phyloP scores from a whole-genome alignment of 2,329 filamentous ascomycete genomes.

The Cercospora berteroae region DNA sequence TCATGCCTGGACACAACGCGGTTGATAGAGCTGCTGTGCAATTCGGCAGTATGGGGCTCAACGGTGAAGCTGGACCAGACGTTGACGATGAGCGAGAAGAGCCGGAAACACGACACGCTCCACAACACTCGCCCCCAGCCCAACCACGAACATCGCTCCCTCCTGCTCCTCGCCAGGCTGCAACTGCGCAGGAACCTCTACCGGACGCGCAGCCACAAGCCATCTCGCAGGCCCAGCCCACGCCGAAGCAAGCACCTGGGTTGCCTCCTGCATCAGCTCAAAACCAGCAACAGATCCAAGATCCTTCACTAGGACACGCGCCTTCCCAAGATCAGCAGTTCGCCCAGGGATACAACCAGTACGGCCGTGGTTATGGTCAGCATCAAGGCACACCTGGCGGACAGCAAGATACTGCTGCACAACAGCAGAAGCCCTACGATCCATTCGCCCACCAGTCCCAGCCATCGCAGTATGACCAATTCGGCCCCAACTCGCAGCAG shows the following conservation, averaged over 20 bases:
- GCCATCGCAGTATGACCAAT: constrained; percentile 48
- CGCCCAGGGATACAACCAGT: constrained; percentile 58
- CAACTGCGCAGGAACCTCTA: constrained; percentile 42
- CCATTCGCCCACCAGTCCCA: constrained; percentile 75
- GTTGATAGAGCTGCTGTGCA: constrained; percentile 91
- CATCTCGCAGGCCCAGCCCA: constrained; percentile 42
- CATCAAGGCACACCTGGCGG: constrained; percentile 41
- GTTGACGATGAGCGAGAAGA: constrained; percentile 94
- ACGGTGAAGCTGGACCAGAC: constrained; percentile 71
- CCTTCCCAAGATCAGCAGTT: constrained; percentile 52
- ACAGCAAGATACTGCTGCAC: constrained; percentile 56
- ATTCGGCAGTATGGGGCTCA: constrained; percentile 92
- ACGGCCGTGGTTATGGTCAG: constrained; percentile 64
- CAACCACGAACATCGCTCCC: constrained; percentile 84
- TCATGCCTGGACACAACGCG: constrained; percentile 96
- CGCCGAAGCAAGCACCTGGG: constrained; percentile 61
- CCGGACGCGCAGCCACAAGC: constrained; percentile 40
- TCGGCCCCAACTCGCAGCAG: constrained; percentile 45
- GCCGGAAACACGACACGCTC: constrained; percentile 90
- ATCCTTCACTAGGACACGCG: constrained; percentile 51
- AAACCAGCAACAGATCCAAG: constrained; percentile 43
- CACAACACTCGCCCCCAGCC: constrained; percentile 84
- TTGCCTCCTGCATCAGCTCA: constrained; percentile 60
- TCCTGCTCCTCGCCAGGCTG: constrained; percentile 57
- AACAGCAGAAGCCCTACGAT: constrained; percentile 83